Conservation (phyloP, 2,329 filamentous ascomycete genomes). For the Dactylellina sp. region DNA sequence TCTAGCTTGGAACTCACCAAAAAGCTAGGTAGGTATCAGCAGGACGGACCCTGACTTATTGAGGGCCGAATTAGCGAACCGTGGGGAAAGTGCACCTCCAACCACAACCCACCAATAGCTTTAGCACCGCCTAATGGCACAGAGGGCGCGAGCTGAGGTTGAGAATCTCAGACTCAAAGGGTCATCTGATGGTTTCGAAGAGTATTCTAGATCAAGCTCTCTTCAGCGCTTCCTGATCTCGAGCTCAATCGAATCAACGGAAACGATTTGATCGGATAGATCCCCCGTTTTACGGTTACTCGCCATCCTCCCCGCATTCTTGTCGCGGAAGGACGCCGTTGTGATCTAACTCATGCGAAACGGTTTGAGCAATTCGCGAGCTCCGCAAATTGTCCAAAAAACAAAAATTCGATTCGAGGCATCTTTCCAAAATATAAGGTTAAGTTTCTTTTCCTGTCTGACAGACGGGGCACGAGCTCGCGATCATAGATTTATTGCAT, state of each 20-base stretch:
- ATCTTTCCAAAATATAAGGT: neutral
- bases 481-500: constrained; percentile 3
- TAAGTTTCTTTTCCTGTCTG: constrained; percentile 1
- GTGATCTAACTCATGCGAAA: constrained; percentile 12
- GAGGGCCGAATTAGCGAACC: constrained; percentile 36
- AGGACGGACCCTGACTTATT: constrained; percentile 34
- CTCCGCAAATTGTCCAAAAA: constrained; percentile 3
- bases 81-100: constrained; percentile 22
- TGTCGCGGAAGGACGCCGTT: constrained; percentile 40
- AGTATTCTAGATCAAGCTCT: no score
- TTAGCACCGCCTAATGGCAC: neutral
- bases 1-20: neutral
- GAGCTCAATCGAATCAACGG: constrained; percentile 4
- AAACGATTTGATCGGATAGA: constrained; percentile 14
- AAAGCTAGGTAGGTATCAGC: neutral
- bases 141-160: constrained; percentile 16
- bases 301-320: constrained; percentile 30
- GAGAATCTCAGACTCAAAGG: neutral
- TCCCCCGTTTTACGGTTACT: constrained; percentile 13
- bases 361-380: constrained; percentile 11
- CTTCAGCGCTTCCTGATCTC: no score
- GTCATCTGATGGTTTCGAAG: constrained; percentile 37
- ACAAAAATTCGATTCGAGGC: neutral
- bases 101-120: constrained; percentile 4
- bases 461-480: constrained; percentile 14